These are phyloP conservation scores for Orbilia brochopaga DNA, from an alignment of 2,329 filamentous ascomycete genomes.

Conservation along the genomic window DNA sequence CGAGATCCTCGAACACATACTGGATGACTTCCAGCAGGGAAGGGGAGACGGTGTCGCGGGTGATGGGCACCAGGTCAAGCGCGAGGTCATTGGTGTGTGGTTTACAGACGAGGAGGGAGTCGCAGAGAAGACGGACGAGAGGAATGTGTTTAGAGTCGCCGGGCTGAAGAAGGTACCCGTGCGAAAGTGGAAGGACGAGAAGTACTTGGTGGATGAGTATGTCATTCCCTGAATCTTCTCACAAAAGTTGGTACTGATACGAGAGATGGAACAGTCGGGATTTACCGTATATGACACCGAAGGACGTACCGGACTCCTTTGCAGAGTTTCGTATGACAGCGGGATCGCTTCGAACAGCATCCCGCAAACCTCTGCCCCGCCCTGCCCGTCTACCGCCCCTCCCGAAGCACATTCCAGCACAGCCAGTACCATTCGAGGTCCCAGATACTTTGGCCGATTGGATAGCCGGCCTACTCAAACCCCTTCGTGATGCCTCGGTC, in stretches of 20 bases:
- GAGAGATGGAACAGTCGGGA: constrained; percentile 67
- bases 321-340: constrained; percentile 75
- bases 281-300: constrained; percentile 64
- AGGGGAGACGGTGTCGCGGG: constrained; percentile 53
- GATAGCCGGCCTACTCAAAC: constrained; percentile 65
- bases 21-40: constrained; percentile 61
- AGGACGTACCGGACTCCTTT: constrained; percentile 75
- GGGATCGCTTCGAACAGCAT: constrained; percentile 72
- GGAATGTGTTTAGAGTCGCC: constrained; percentile 64
- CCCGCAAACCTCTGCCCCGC: constrained; percentile 65
- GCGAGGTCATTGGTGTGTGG: constrained; percentile 70
- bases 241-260: too few relatives aligned
- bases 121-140: constrained; percentile 73
- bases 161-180: constrained; percentile 66
- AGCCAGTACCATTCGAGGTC: constrained; percentile 69
- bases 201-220: constrained; percentile 80
- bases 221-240: constrained; percentile 57
- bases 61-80: constrained; percentile 13
- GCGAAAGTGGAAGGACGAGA: constrained; percentile 73
- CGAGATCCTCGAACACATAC: constrained; percentile 67
- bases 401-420: constrained; percentile 65
- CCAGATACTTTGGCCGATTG: constrained; percentile 65
- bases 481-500: constrained; percentile 63
- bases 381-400: constrained; percentile 67
- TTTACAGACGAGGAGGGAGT: constrained; percentile 73